Evolutionary conservation across 2,329 filamentous ascomycete genomes (phyloP), one percentile per base, ranked within the genome.

Genomic region (Fusarium tanahbumbuense): DNA sequence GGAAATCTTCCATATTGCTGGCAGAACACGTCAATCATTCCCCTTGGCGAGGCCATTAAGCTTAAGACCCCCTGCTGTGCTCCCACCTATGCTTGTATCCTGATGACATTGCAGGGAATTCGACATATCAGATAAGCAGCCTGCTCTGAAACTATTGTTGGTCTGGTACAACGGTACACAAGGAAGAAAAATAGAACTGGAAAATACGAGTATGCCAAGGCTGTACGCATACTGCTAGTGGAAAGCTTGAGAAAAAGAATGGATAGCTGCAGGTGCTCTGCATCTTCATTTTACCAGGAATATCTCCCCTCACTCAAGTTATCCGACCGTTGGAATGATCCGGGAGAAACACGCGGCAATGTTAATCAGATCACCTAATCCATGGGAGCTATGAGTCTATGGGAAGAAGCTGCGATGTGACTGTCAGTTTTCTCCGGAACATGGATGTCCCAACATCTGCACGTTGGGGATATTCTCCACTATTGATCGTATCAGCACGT

Each of bases 131-230:
- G 32, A 23, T 42, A 32, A 59, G 63, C 50, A 64, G 61, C n/a
- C 13, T 49, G 23, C 23, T n/a, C 48, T 65, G n/a, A 13, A 41
- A 16, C 41, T 45, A 40, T 40, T 37, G 22, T 40, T 15, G 28
- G 22, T 44, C 16, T 30, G 64, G 67, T 64, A 52, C 44, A 30
- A 53, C 65, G 60, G 44, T 42, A 25, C 55, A 62, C 59, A 30
- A 63, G 20, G 58, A 32, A 40, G 18, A 58, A 34, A 47, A 22
- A 59, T 37, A 52, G 57, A 41, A 54, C 52, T 54, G 52, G 46
- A 49, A 47, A 67, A 75, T 71, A 75, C 72, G 73, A 75, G 68
- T 44, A 23, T 47, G 20, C 53, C 40, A 65, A 49, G 52, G 28
- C 30, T 60, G 22, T 28, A 53, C 56, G 40, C 32, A 62, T 57